Evolutionary conservation across 192 early-diverging fungal genomes (phyloP).

Genomic region (Backusella westeae): DNA sequence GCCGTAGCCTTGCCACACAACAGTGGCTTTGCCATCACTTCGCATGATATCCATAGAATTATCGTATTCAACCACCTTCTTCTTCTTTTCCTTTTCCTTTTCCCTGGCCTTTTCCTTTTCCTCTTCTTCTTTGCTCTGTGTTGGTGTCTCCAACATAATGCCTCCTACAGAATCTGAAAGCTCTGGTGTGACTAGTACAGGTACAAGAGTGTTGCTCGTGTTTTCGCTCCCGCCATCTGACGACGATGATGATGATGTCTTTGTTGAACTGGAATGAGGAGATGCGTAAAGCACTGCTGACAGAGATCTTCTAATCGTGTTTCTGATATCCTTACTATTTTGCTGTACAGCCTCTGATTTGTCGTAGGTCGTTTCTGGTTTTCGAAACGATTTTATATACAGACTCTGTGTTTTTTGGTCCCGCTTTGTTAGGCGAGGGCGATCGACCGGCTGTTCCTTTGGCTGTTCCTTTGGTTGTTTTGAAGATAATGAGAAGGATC

Average conservation of each 20-base stretch:
- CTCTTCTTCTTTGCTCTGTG: background rate
- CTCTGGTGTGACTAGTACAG: constrained; percentile 21
- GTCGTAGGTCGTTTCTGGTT: constrained; percentile 6
- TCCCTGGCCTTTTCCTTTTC: background rate
- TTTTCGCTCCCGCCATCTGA: background rate
- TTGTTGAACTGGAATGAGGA: constrained; percentile 8
- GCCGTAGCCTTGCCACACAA: constrained; percentile 29
- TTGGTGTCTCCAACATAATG: background rate
- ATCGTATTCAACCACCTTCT: constrained; percentile 22
- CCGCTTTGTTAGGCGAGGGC: background rate
- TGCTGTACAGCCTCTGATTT: constrained; percentile 5
- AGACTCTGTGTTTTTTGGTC: constrained; percentile 17
- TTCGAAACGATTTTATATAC: constrained; percentile 20
- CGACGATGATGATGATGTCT: background rate
- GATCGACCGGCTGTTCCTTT: background rate
- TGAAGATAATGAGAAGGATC: constrained; percentile 3
- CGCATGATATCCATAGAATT: constrained; percentile 10
- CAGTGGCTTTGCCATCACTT: constrained; percentile 2
- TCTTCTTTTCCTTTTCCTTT: background rate
- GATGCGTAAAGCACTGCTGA: constrained; percentile 24
- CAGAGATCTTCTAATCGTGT: constrained; percentile 21
- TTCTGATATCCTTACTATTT: constrained; percentile 18
- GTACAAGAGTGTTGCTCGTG: constrained; percentile 13
- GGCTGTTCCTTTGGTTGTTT: background rate
- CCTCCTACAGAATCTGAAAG: constrained; percentile 14